Percentiles rank a stretch among this genome's conserved stretches.
Conservation (phyloP, 2,329 filamentous ascomycete genomes). For the Penicillium expansum region DNA sequence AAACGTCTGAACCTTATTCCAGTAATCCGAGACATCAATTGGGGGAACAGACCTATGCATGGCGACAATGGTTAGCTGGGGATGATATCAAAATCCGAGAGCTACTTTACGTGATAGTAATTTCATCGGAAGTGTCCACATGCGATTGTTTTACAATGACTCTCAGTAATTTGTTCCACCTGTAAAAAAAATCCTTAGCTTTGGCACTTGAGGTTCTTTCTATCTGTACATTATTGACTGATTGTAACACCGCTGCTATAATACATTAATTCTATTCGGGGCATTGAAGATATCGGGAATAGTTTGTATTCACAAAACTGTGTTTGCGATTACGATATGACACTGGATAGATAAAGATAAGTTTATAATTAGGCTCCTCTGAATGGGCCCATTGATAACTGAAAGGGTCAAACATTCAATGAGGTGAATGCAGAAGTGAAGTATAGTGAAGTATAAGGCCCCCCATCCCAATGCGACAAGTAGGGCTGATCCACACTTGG, state of each 20-base stretch:
- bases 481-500: conserved; percentile 23
- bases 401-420: neutral
- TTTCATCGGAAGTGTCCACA: neutral
- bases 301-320: neutral
- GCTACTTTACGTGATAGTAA: neutral
- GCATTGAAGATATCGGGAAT: neutral
- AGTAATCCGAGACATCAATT: neutral
- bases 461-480: conserved; percentile 21
- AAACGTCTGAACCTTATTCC: neutral
- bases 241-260: neutral
- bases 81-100: neutral
- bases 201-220: neutral
- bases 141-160: neutral
- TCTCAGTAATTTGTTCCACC: neutral
- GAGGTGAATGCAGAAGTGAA: neutral
- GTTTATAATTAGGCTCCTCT: no score
- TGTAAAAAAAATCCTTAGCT: neutral
- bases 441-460: neutral
- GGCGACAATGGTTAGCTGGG: neutral
- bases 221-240: neutral
- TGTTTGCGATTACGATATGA: neutral
- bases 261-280: neutral
- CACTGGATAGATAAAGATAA: neutral
- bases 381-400: neutral
- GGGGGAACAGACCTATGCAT: neutral